A percentile compares a stretch with the other conserved stretches of the same genome.
These are phyloP conservation scores for Leucocoprinus leucothites DNA, from an alignment of 768 basidiomycete genomes.

Conservation along the genomic window DNA sequence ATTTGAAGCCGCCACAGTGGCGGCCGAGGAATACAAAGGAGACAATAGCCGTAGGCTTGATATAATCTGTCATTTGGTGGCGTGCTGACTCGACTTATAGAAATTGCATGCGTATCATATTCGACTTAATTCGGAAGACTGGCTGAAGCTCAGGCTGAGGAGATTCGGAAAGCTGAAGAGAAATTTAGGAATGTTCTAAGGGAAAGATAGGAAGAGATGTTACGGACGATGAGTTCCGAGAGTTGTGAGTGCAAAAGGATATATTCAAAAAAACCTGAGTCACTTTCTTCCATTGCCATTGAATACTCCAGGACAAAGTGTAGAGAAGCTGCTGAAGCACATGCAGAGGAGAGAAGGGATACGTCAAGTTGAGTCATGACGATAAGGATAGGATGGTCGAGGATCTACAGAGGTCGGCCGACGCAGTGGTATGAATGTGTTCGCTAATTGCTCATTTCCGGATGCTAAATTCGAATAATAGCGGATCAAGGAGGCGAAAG, in stretches of 20 bases:
- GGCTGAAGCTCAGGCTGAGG: not conserved
- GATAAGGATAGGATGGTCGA: not conserved
- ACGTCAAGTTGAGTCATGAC: not conserved
- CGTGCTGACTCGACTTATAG: constrained; percentile 7
- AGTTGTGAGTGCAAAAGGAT: not conserved
- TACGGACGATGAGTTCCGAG: not conserved
- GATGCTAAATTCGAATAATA: not conserved
- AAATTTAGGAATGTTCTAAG: not conserved
- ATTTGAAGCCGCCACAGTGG: not conserved
- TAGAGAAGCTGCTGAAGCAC: not conserved
- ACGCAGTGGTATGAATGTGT: not conserved
- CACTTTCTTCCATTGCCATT: too few species aligned
- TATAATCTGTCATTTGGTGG: not conserved
- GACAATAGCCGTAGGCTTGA: constrained; percentile 22
- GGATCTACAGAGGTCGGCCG: not conserved
- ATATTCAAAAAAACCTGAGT: too few species aligned
- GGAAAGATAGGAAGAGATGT: not conserved
- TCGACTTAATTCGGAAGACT: constrained; percentile 13
- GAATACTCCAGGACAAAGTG: not conserved
- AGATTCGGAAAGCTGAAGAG: not conserved
- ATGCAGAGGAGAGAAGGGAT: not conserved
- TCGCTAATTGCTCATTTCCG: constrained; percentile 9
- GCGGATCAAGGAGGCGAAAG: not conserved
- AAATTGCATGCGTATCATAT: constrained; percentile 20
- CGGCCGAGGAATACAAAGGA: constrained; percentile 10